Base-by-base conservation (phyloP, 345 rosid species). In the Eucalyptus caleyi region DNA sequence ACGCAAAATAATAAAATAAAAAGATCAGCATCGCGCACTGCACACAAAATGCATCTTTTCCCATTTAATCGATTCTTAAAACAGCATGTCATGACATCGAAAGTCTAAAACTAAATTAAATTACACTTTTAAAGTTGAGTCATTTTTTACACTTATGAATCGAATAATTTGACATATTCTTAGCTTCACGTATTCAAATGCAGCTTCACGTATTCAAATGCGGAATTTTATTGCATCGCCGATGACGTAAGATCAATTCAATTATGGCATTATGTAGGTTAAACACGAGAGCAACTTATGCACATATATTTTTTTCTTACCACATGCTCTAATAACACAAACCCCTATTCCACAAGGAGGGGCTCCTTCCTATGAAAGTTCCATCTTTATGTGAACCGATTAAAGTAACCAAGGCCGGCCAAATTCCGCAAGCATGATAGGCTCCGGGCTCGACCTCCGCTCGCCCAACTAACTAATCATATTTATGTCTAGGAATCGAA, bases 41-140 rank as follows among this genome's bases (percentile, higher is more conserved):
- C 24, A 19, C 24, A 13, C 1, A 2, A 62, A 13, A 62, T 62
- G 34, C 69, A 62, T 27, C 8, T 62, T 30, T 12, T 27, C 32
- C 4, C 0, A 1, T 30, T 62, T 30, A 30, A 27, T 27, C 4
- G 2, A 32, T 9, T 16, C 5, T 67, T 16, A 8, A 67, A 67
- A 67, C 1, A 10, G 2, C 21, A 4, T 18, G 6, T 8, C 23
- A 4, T 37, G 11, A 67, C 23, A 0, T 32, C 11, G 0, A 67
- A 19, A 32, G 6, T 16, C 0, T 67, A 32, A 4, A 8, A 3
- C 12, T 56, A 0, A 16, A 34, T 2, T 18, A 32, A 67, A 10
- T 32, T 32, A 16, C 23, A 16, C 23, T 32, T 16, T n/a, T 37
- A 3, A 72, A 34, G 8, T 37, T 26, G 4, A 72, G 7, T 10